Evolutionary conservation across 371 early-diverging fungal genomes (phyloP), one percentile per base, ranked within the genome.

Genomic region (Rhizopus sp.): DNA sequence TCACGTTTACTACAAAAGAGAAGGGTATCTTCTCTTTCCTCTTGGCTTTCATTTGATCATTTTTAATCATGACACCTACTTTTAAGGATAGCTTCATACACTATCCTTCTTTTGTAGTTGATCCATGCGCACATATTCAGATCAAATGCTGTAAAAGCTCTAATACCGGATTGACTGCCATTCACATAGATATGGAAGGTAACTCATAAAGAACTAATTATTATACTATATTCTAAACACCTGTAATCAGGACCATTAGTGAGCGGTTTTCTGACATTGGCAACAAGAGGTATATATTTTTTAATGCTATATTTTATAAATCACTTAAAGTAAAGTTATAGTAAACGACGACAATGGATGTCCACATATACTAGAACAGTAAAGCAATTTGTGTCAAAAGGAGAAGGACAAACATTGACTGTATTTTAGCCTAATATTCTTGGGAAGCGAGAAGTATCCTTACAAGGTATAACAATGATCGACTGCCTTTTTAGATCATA

Each of bases 351-450:
- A 83, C 56, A 66, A 74, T 55, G 82, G 81, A 9, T 73, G 77
- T 44, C 82, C 83, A 16, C 83, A 83, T 57, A 80, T 77, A 30
- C 62, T 82, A 41, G 83, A 83, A 53, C 83, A 83, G 82, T 77
- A 79, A 40, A 64, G 2, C 2, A 23, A 23, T 23, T 23, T 23
- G 2, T 23, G 23, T 23, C 42, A 40, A 40, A 48, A 3, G n/a
- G 23, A 13, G 13, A 48, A 41, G 53, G 31, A 17, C 38, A 1
- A 2, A 23, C 2, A 23, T 23, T 23, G 23, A 23, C 23, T 10
- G 37, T 5, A 33, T 3, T 23, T 0, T 57, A 81, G 82, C 52
- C 44, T 80, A 12, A 74, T 79, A 12, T 81, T 81, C 57, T 64
- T 80, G 35, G 83, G 82, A 12, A 81, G 81, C 42, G 81, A 82